phyloP scores from a whole-genome alignment of 2,329 filamentous ascomycete species.

The Paracoccidioides brasiliensis region DNA sequence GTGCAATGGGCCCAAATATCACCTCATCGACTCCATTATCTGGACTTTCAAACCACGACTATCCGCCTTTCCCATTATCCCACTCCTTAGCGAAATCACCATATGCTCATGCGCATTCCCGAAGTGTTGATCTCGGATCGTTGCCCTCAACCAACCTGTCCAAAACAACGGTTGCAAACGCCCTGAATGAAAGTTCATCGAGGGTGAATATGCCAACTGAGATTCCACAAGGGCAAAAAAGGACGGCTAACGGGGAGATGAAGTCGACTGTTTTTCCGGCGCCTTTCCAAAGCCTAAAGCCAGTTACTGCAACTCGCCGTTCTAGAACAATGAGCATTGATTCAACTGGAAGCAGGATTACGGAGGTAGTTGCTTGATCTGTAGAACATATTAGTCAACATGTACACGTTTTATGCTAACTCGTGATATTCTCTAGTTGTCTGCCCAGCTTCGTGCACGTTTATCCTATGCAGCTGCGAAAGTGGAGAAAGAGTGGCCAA shows the following conservation, averaged over 20 bases:
- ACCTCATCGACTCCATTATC: conserved; percentile 11
- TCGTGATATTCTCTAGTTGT: conserved; percentile 41
- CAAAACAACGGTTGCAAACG: conserved; percentile 10
- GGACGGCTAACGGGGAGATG: conserved; percentile 62
- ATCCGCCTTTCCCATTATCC: neutral
- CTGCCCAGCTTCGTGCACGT: conserved; percentile 66
- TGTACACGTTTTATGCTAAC: conserved; percentile 10
- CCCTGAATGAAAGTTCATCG: conserved; percentile 9
- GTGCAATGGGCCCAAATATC: conserved; percentile 6
- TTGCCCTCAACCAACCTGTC: conserved; percentile 3
- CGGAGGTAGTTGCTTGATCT: conserved; percentile 49
- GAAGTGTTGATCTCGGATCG: neutral
- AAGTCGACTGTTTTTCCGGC: conserved; percentile 37
- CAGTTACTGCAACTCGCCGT: conserved; percentile 36
- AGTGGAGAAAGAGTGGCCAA: conserved; percentile 79
- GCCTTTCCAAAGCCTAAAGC: conserved; percentile 17
- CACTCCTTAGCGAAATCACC: neutral
- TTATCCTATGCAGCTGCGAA: conserved; percentile 91
- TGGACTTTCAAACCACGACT: conserved; percentile 3
- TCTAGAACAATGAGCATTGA: conserved; percentile 60
- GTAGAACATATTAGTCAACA: neutral
- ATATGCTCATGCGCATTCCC: neutral
- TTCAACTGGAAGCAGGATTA: conserved; percentile 56
- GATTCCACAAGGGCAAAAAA: conserved; percentile 44
- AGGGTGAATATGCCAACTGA: conserved; percentile 3